A percentile compares a stretch with the other conserved stretches of the same genome.
These are phyloP conservation scores for Stylosanthes scabra DNA, from an alignment of 331 rosid species.

Conservation along the genomic window DNA sequence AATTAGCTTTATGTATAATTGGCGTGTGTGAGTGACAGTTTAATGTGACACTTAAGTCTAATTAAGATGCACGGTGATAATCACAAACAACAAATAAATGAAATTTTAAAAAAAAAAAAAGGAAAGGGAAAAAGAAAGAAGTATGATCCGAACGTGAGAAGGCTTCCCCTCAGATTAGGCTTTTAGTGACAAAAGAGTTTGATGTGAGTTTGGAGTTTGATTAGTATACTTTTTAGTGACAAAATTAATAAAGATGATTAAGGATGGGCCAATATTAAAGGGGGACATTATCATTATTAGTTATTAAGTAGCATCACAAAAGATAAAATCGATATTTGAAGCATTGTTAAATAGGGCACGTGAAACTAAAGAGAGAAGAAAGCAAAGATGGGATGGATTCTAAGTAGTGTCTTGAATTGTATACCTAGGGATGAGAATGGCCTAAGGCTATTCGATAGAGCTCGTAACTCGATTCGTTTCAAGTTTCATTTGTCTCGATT, in stretches of 20 bases:
- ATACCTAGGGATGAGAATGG: no score
- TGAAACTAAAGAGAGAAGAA: slow-evolving; percentile 53
- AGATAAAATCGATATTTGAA: slow-evolving; percentile 25
- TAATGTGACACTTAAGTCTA: background rate
- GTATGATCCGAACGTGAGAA: background rate
- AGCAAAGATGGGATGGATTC: background rate
- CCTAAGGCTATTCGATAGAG: no score
- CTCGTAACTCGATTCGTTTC: no score
- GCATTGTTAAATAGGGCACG: slow-evolving; percentile 48
- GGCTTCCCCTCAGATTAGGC: background rate
- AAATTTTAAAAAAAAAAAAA: background rate
- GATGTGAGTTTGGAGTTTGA: slow-evolving; percentile 32
- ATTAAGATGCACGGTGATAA: background rate
- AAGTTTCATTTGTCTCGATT: no score
- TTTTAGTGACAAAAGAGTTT: slow-evolving; percentile 26
- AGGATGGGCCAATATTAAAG: slow-evolving; percentile 3
- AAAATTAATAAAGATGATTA: slow-evolving; percentile 17
- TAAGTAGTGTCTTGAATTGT: no score
- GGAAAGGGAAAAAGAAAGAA: background rate
- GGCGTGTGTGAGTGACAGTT: background rate
- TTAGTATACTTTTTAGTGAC: slow-evolving; percentile 31
- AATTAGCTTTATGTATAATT: no score
- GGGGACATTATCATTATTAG: background rate
- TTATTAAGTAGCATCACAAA: no score
- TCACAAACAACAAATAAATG: background rate